Evolutionary conservation across 1,139 yeast species (phyloP), one percentile per base, ranked within the genome.

Genomic region (Saccharomyces hybrid): DNA sequence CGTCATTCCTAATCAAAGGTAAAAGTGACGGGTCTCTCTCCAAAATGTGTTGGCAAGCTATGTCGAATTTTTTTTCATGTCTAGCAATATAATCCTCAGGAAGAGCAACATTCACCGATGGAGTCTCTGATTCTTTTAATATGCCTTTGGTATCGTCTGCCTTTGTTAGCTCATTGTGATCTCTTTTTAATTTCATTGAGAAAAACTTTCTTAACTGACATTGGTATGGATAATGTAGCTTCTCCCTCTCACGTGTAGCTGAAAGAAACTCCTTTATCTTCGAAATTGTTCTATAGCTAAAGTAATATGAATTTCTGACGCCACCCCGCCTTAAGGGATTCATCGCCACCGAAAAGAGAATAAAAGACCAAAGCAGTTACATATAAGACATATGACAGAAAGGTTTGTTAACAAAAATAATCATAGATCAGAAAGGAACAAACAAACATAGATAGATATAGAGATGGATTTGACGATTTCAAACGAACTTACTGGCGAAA

Each of bases 1-100:
- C 63, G 24, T 59, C 54, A 21, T 57, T 51, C 4, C 62, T 49
- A 56, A 71, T 61, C 57, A 77, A n/a, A 52, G 67, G 56, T 57
- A 67, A 62, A 65, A 82, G 55, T 61, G 76, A 60, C 0, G 82
- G 80, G 57, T 82, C 86, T 9, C 71, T 64, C 3, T 59, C 55
- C 2, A 82, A 55, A 3, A 81, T 66, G 57, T 71, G 72, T 3
- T 73, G 58, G 14, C 79, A 63, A 0, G 81, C 85, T 19, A 68
- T 60, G 21, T 75, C 68, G 60, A 82, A 81, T 16, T 69, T 73
- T 0, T 75, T 72, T 0, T 71, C 68, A 61, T 84, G 88, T 46
- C 55, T 66, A 0, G 69, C 68, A 3, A 71, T 62, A 60, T 76
- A 83, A 1, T 62, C 70, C 4, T 60, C 56, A 0, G 86, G 84